Evolutionary conservation across 306 rosid genomes (phyloP).

Genomic region (Pyrus pyrifolia): DNA sequence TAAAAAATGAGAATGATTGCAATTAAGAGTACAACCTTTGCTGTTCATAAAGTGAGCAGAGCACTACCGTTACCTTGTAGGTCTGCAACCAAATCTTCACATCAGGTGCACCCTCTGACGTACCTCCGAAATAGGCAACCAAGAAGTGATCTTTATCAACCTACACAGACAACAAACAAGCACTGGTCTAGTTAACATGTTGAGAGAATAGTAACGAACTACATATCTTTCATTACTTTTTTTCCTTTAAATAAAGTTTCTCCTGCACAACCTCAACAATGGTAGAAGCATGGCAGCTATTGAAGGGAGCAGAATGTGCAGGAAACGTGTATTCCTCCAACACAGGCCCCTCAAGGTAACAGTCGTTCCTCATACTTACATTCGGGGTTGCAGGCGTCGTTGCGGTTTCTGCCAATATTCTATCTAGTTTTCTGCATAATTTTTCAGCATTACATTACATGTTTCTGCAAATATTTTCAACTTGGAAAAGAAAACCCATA

Average conservation of each 20-base stretch:
- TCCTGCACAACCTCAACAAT: slow-evolving; percentile 68
- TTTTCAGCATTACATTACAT: not conserved
- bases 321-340: slow-evolving; percentile 60
- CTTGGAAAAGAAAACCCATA: too few species aligned
- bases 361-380: slow-evolving; percentile 26
- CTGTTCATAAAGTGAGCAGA: not conserved
- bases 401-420: slow-evolving; percentile 6
- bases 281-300: slow-evolving; percentile 85
- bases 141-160: slow-evolving; percentile 65
- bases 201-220: not conserved
- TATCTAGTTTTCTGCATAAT: slow-evolving; percentile 36
- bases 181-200: not conserved
- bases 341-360: slow-evolving; percentile 37
- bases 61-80: slow-evolving; percentile 40
- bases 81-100: slow-evolving; percentile 91
- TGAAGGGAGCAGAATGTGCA: slow-evolving; percentile 60
- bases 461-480: too few species aligned
- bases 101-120: slow-evolving; percentile 72
- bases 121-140: slow-evolving; percentile 82
- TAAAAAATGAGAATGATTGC: too few species aligned
- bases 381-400: slow-evolving; percentile 7
- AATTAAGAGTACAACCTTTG: not conserved
- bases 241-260: not conserved
- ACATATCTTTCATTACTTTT: not conserved
- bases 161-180: slow-evolving; percentile 34